Base-by-base conservation (phyloP, 257 asterid species). In the Nicotiana undulata region DNA sequence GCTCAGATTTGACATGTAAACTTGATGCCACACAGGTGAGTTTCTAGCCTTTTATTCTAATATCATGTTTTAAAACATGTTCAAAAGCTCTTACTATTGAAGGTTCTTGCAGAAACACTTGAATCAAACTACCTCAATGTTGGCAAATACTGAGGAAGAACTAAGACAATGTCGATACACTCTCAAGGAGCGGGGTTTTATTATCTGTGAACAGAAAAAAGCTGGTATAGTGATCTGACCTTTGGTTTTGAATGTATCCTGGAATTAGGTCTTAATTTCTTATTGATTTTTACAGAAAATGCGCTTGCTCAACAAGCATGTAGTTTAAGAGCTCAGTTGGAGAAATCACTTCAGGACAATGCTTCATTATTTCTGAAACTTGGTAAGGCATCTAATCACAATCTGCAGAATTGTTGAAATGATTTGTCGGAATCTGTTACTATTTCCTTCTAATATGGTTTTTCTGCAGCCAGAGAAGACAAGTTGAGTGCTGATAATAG, bases 281-380 rank as follows among this genome's bases (percentile, higher is more conserved):
- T 24, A 11, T 59, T 37, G 20, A 29, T 51, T 32, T 61, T 32
- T 76, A 81, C 84, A 94, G 98, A 94, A 87, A 94, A 90, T 89
- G 95, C 93, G 3, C 82, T 94, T 84, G 90, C 93, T 81, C 95
- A 92, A 82, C 97, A 90, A 87, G 97, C 98, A 76, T 89, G 93
- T 87, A 90, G 84, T 18, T 88, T 94, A 84, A 89, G 93, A 12
- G 90, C 95, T 85, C 96, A 94, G 68, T 85, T 94, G 93, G 98
- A 92, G 79, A 92, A 89, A 88, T 85, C 97, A 67, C 91, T 85
- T 66, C 83, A 83, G 83, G 95, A 94, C 60, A 92, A 92, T 49
- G 86, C 90, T 59, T 91, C 95, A 31, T 79, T 94, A 22, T 90
- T 86, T 85, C 84, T 56, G 55, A 94, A 94, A 90, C 91, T 94